phyloP scores from a whole-genome alignment of 495 filamentous ascomycete genomes.

The Aspergillus homomorphus region DNA sequence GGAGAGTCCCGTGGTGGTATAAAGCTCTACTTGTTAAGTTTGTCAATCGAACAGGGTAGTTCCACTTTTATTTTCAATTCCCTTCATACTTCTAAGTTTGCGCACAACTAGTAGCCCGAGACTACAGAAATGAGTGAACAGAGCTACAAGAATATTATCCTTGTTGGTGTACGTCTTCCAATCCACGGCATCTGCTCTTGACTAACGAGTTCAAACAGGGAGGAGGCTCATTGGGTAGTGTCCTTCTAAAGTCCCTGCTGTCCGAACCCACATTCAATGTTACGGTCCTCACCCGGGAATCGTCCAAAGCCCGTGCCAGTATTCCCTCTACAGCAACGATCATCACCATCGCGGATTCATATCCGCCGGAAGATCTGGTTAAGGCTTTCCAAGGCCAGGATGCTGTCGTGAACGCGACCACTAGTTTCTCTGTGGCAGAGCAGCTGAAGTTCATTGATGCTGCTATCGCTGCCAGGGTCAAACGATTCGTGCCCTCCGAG shows the following conservation, averaged over 20 bases:
- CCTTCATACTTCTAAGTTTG: too few species aligned
- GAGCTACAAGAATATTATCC: slow-evolving; percentile 9
- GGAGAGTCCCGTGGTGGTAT: too few species aligned
- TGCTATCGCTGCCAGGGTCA: slow-evolving; percentile 6
- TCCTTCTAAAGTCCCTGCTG: slow-evolving; percentile 9
- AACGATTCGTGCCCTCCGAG: slow-evolving; percentile 13
- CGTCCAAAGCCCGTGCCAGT: slow-evolving; percentile 4
- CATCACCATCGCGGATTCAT: slow-evolving; percentile 3
- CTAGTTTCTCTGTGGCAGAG: slow-evolving; percentile 12
- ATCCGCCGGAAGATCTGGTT: slow-evolving; percentile 9
- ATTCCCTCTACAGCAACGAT: slow-evolving; percentile 2
- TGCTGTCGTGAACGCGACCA: slow-evolving; percentile 18
- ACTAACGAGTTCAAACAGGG: slow-evolving; percentile 1
- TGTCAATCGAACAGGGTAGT: too few species aligned
- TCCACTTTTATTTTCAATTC: too few species aligned
- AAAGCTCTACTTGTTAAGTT: too few species aligned
- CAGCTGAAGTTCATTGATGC: slow-evolving; percentile 13
- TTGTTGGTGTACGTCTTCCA: slow-evolving; percentile 1
- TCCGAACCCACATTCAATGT: slow-evolving; percentile 9
- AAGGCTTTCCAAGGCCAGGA: slow-evolving; percentile 20
- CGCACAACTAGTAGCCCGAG: too few species aligned
- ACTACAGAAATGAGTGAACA: slow-evolving; percentile 4
- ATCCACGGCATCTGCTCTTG: neutral
- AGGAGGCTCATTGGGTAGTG: slow-evolving; percentile 8
- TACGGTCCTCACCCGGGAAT: slow-evolving; percentile 1